Conservation (phyloP, 345 rosid species). For the Kernera saxatilis region DNA sequence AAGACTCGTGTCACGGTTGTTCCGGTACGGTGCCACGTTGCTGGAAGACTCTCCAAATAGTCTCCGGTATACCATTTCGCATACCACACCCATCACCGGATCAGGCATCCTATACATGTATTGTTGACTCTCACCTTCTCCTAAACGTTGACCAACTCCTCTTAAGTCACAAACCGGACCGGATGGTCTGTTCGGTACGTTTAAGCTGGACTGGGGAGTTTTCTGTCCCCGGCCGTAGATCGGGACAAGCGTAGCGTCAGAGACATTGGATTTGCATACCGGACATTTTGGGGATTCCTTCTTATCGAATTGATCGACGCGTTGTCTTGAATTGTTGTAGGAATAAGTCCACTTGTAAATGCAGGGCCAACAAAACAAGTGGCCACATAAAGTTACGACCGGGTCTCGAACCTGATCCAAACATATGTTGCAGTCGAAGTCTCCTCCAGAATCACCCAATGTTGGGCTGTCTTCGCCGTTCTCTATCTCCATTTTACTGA, state of each 20-base stretch:
- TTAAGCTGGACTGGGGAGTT: slow-evolving; percentile 27
- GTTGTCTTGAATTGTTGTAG: slow-evolving; percentile 38
- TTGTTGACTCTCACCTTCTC: slow-evolving; percentile 46
- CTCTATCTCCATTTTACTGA: slow-evolving; percentile 27
- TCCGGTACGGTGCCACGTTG: slow-evolving; percentile 40
- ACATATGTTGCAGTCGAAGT: slow-evolving; percentile 92
- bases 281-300: slow-evolving; percentile 48
- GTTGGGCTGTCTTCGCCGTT: background rate
- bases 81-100: slow-evolving; percentile 53
- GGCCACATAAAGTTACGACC: slow-evolving; percentile 91
- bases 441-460: slow-evolving; percentile 33
- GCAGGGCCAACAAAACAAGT: slow-evolving; percentile 98
- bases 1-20: slow-evolving; percentile 31
- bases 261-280: slow-evolving; percentile 80
- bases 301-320: slow-evolving; percentile 12
- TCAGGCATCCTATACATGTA: slow-evolving; percentile 37
- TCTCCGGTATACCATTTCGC: slow-evolving; percentile 73
- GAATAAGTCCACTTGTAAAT: slow-evolving; percentile 83
- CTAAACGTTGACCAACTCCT: slow-evolving; percentile 59
- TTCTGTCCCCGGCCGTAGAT: slow-evolving; percentile 76
- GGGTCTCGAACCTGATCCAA: slow-evolving; percentile 77
- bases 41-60: slow-evolving; percentile 64
- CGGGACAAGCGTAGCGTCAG: slow-evolving; percentile 77
- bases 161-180: slow-evolving; percentile 37
- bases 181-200: slow-evolving; percentile 69